These are phyloP conservation scores for Linnemannia hyalina DNA, from an alignment of 192 early-diverging fungal species.

Conservation along the genomic window DNA sequence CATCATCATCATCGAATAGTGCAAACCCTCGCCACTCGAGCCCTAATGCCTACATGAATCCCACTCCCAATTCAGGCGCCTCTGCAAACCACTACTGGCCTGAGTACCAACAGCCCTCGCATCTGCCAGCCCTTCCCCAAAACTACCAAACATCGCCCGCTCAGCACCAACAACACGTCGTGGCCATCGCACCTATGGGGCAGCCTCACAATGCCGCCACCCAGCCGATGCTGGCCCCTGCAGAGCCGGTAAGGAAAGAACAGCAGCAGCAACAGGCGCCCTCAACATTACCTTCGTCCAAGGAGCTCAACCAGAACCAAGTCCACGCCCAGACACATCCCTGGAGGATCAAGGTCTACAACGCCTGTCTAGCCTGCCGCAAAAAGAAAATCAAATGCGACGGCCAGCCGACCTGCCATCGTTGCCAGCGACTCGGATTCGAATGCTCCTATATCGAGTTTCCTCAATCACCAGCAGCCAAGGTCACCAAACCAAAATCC, in stretches of 20 bases:
- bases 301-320: constrained; percentile 46
- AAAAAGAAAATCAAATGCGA: constrained; percentile 62
- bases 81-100: constrained; percentile 32
- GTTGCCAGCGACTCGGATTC: constrained; percentile 54
- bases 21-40: constrained; percentile 3
- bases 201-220: background rate
- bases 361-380: constrained; percentile 58
- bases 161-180: constrained; percentile 15
- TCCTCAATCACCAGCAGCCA: constrained; percentile 29
- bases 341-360: constrained; percentile 60
- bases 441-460: constrained; percentile 54
- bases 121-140: constrained; percentile 9
- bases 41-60: background rate
- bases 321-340: constrained; percentile 51
- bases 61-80: background rate
- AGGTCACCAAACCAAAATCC: background rate
- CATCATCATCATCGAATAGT: constrained; percentile 13
- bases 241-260: background rate
- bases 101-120: constrained; percentile 22
- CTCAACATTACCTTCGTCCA: background rate
- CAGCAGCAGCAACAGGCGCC: background rate
- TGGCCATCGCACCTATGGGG: background rate
- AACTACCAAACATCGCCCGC: constrained; percentile 25
- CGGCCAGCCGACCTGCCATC: constrained; percentile 53
- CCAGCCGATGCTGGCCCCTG: background rate